Conservation (phyloP, 768 basidiomycete species). For the Chalciporus sphaerocephalus region DNA sequence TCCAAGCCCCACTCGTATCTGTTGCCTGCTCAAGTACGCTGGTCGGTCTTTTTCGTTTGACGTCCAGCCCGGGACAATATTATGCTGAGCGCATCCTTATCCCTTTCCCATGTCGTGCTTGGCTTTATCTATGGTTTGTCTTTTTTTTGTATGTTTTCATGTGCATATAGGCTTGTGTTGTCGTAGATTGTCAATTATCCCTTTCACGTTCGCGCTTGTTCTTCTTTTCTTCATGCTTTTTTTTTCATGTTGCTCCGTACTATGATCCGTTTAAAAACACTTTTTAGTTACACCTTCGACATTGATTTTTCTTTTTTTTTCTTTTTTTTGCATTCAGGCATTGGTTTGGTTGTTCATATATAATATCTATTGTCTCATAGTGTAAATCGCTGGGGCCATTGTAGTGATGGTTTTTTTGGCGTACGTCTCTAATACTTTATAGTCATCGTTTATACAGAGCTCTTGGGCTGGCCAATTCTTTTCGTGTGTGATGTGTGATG, state of each 20-base stretch:
- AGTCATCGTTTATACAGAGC: conserved; percentile 31
- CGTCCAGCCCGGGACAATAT: conserved; percentile 23
- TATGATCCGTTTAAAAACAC: conserved; percentile 16
- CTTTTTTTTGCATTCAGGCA: conserved; percentile 12
- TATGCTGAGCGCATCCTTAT: conserved; percentile 24
- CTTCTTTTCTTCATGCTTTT: conserved; percentile 2
- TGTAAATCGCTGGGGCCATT: conserved; percentile 25
- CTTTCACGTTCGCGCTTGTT: conserved; percentile 10
- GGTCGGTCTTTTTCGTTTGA: conserved; percentile 12
- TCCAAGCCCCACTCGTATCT: conserved; percentile 26
- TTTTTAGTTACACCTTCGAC: conserved; percentile 12
- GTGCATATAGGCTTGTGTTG: conserved; percentile 23
- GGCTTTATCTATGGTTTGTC: conserved; percentile 27
- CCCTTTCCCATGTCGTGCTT: conserved; percentile 18
- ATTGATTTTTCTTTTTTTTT: neutral
- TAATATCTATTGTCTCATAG: conserved; percentile 32
- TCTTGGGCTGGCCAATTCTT: neutral
- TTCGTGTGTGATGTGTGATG: too few species aligned
- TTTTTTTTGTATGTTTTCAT: conserved; percentile 26
- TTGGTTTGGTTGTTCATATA: conserved; percentile 26
- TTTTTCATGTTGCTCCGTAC: conserved; percentile 10
- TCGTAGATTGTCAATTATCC: conserved; percentile 27
- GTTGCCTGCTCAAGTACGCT: conserved; percentile 6
- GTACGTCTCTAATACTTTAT: conserved; percentile 33
- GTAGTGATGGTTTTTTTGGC: conserved; percentile 15